Percentiles rank a stretch among this genome's conserved stretches.
Conservation (phyloP, 495 filamentous ascomycete species). For the Aspergillus heteromorphus region DNA sequence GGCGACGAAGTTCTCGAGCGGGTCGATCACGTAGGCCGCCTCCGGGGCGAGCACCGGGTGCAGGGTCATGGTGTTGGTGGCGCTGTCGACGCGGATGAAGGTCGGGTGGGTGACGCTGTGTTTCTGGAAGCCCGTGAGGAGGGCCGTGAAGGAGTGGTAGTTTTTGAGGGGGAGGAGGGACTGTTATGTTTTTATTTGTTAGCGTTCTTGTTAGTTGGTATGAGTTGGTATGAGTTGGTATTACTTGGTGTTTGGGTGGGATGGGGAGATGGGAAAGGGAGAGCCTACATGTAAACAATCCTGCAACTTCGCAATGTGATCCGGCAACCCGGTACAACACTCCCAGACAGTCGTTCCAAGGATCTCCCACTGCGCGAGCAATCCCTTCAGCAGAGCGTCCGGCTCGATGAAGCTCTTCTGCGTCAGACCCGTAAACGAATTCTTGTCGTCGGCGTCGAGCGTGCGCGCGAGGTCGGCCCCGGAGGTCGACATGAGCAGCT, state of each 20-base stretch:
- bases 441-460: conserved; percentile 24
- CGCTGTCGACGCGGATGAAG: conserved; percentile 16
- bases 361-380: conserved; percentile 26
- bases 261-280: not conserved
- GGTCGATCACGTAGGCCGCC: conserved; percentile 20
- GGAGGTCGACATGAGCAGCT: conserved; percentile 26
- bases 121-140: conserved; percentile 30
- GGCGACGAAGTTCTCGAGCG: conserved; percentile 28
- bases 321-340: conserved; percentile 36
- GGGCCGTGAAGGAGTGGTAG: conserved; percentile 35
- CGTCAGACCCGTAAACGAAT: conserved; percentile 23
- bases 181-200: conserved; percentile 15
- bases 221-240: too few relatives aligned
- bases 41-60: conserved; percentile 24
- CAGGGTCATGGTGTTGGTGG: conserved; percentile 17
- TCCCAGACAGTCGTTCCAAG: conserved; percentile 36
- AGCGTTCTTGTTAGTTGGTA: too few relatives aligned
- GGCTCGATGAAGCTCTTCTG: conserved; percentile 18
- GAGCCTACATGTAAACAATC: conserved; percentile 31
- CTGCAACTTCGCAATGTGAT: conserved; percentile 26
- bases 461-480: conserved; percentile 27
- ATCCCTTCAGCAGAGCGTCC: conserved; percentile 11
- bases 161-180: conserved; percentile 22
- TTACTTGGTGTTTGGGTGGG: too few relatives aligned
- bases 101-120: conserved; percentile 22